phyloP scores from a whole-genome alignment of 106 monocot genomes.

The Dendrobium chrysotoxum region DNA sequence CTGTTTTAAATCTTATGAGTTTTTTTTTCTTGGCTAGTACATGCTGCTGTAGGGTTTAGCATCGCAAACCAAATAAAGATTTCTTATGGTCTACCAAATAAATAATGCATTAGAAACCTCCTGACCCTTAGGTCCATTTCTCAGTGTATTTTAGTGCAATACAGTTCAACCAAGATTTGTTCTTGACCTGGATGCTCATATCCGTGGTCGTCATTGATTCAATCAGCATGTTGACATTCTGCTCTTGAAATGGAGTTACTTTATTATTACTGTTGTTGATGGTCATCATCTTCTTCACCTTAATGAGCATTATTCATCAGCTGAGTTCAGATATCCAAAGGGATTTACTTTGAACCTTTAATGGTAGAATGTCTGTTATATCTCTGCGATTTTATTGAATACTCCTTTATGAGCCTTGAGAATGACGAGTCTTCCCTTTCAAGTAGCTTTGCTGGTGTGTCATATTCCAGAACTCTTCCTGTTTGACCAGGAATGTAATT shows the following conservation, averaged over 20 bases:
- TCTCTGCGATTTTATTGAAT: slow-evolving; percentile 43
- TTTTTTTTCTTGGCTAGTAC: neutral
- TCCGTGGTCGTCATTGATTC: neutral
- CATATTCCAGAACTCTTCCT: slow-evolving; percentile 80
- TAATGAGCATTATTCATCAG: slow-evolving; percentile 1
- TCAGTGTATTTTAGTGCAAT: neutral
- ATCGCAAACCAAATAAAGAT: no score
- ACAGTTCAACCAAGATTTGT: neutral
- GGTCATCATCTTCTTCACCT: slow-evolving; percentile 1
- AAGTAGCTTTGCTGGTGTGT: slow-evolving; percentile 56
- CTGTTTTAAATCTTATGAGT: neutral
- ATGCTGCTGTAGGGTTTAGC: neutral
- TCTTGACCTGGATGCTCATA: neutral
- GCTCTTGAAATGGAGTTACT: neutral
- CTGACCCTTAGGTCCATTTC: neutral
- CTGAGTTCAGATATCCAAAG: neutral
- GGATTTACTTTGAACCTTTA: neutral
- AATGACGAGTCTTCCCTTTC: slow-evolving; percentile 79
- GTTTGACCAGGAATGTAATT: slow-evolving; percentile 10
- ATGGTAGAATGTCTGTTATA: neutral
- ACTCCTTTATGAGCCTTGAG: slow-evolving; percentile 80
- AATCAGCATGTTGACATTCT: neutral
- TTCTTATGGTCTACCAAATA: neutral
- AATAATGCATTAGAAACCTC: neutral
- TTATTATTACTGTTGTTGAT: neutral